Evolutionary conservation across 371 early-diverging fungal species (phyloP).

Genomic region (Apophysomyces variabilis): DNA sequence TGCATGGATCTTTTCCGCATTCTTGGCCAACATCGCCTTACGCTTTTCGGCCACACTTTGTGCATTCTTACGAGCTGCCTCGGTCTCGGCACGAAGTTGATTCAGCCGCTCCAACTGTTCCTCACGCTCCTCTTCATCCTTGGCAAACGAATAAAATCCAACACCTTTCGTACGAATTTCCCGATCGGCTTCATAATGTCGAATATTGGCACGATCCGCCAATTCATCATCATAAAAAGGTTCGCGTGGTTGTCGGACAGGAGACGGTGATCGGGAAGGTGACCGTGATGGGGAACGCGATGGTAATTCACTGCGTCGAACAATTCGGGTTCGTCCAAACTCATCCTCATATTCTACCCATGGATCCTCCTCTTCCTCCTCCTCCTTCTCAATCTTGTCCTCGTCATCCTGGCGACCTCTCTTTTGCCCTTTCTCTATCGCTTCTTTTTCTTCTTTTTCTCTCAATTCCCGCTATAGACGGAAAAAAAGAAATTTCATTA

Average conservation of each 20-base stretch:
- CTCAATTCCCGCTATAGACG: constrained; percentile 11
- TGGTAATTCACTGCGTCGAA: constrained; percentile 68
- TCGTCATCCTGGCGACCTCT: not conserved
- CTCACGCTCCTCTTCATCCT: constrained; percentile 69
- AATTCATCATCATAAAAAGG: constrained; percentile 20
- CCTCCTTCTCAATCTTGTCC: constrained; percentile 16
- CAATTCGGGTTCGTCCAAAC: constrained; percentile 77
- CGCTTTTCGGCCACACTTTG: constrained; percentile 49
- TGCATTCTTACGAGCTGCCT: constrained; percentile 45
- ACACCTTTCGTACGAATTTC: constrained; percentile 79
- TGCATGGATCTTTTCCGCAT: constrained; percentile 50
- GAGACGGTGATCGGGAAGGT: constrained; percentile 23
- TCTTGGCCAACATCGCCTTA: constrained; percentile 50
- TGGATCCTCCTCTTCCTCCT: constrained; percentile 60
- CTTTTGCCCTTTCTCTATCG: not conserved
- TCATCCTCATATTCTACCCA: constrained; percentile 85
- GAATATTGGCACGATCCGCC: constrained; percentile 33
- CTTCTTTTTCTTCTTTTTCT: constrained; percentile 1
- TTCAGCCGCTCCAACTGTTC: constrained; percentile 70
- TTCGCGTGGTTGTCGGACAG: constrained; percentile 13
- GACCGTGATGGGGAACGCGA: constrained; percentile 14
- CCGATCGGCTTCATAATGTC: constrained; percentile 58
- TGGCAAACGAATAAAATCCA: constrained; percentile 75
- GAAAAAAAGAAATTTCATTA: too few relatives aligned
- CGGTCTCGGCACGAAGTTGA: constrained; percentile 59